Conservation (phyloP, 148 eudicot genomes). For the Silene latifolia region DNA sequence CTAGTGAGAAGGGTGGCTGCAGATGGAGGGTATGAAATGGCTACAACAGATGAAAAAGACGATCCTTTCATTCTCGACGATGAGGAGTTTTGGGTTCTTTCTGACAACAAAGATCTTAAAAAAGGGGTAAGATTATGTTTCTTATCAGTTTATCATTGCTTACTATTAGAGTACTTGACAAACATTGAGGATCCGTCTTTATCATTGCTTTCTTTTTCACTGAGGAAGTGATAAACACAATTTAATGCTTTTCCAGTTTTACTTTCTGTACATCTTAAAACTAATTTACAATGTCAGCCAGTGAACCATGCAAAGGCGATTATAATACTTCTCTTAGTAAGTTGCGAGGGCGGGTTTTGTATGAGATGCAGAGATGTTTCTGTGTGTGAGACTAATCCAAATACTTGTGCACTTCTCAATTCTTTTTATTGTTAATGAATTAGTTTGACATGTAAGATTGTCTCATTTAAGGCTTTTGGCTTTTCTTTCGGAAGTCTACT, state of each 20-base stretch:
- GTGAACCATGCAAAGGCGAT: neutral
- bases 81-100: constrained; percentile 27
- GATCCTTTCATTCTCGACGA: constrained; percentile 20
- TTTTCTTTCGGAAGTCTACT: no score
- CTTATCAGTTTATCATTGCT: neutral
- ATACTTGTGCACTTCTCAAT: neutral
- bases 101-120: constrained; percentile 28
- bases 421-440: no score
- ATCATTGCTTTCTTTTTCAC: neutral
- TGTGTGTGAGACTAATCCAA: neutral
- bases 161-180: neutral
- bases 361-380: neutral
- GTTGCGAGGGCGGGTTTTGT: neutral
- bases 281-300: neutral
- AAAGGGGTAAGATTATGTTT: constrained; percentile 12
- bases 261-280: neutral
- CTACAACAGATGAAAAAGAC: constrained; percentile 19
- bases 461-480: no score
- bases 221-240: neutral
- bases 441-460: no score
- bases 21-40: constrained; percentile 29
- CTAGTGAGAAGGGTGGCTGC: constrained; percentile 34
- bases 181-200: neutral
- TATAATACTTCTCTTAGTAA: neutral
- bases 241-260: neutral